Evolutionary conservation across 75 land plant species (phyloP).

Genomic region (Chamaecyparis obtusa): DNA sequence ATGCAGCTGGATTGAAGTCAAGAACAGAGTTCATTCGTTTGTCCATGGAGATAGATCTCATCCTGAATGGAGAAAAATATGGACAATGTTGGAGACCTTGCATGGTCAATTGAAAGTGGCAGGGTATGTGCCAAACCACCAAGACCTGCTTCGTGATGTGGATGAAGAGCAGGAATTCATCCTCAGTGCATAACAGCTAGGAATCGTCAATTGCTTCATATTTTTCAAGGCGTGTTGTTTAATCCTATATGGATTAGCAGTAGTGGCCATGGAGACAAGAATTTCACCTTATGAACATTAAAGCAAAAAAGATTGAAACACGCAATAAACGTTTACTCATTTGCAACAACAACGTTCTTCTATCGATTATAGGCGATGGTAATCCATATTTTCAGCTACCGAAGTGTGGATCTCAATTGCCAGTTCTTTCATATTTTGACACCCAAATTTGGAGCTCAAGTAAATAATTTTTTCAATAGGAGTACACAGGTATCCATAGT

Average conservation of each 20-base stretch:
- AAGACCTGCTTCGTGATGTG: background rate
- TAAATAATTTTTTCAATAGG: background rate
- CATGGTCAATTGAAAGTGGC: background rate
- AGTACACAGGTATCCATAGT: background rate
- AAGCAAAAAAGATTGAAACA: background rate
- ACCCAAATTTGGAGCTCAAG: background rate
- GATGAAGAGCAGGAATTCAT: slow-evolving; percentile 1
- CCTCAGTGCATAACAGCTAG: background rate
- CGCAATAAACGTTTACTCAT: background rate
- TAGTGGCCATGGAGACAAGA: background rate
- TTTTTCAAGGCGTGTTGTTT: background rate
- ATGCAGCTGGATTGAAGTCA: slow-evolving; percentile 8
- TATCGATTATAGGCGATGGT: background rate
- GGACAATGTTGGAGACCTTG: background rate
- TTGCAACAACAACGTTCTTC: background rate
- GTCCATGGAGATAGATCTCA: background rate
- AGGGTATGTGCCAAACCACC: background rate
- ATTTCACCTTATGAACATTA: background rate
- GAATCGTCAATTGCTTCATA: background rate
- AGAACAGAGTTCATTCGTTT: slow-evolving; percentile 1
- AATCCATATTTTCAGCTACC: background rate
- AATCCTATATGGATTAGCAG: background rate
- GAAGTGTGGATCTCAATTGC: background rate
- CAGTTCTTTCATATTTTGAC: background rate
- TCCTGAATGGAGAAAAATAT: background rate